Percentiles rank a stretch among this genome's conserved stretches.
Evolutionary conservation across 495 filamentous ascomycete species (phyloP).

Genomic region (Annulohypoxylon stygium): DNA sequence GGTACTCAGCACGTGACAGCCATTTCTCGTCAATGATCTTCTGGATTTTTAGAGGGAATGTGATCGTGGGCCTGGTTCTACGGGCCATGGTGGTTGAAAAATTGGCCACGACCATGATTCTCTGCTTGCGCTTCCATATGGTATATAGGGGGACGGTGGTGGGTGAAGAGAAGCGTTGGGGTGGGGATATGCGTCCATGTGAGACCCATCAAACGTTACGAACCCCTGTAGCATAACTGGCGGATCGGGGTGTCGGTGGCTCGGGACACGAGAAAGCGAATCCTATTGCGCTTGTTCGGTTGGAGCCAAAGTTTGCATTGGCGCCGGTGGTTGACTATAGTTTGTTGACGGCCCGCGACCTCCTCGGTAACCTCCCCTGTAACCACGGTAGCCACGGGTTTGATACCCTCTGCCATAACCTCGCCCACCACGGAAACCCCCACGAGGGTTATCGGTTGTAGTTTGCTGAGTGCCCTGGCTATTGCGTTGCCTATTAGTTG

Average conservation of each 20-base stretch:
- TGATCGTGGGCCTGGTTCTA: neutral
- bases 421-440: conserved; percentile 44
- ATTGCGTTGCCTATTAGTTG: neutral
- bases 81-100: neutral
- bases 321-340: conserved; percentile 23
- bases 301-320: conserved; percentile 25
- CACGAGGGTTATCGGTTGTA: conserved; percentile 30
- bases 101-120: neutral
- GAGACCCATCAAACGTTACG: neutral
- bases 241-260: conserved; percentile 1
- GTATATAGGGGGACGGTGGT: neutral
- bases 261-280: conserved; percentile 20
- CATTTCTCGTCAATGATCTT: conserved; percentile 6
- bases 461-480: conserved; percentile 5
- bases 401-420: conserved; percentile 45
- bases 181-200: neutral
- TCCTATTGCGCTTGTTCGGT: conserved; percentile 42
- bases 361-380: conserved; percentile 43
- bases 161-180: neutral
- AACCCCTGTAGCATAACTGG: neutral
- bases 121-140: neutral
- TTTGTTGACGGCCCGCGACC: conserved; percentile 35
- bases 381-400: conserved; percentile 42
- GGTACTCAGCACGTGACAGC: conserved; percentile 3
- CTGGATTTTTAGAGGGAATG: neutral